phyloP scores from a whole-genome alignment of 257 asterid genomes.

The Solanum pimpinellifolium region DNA sequence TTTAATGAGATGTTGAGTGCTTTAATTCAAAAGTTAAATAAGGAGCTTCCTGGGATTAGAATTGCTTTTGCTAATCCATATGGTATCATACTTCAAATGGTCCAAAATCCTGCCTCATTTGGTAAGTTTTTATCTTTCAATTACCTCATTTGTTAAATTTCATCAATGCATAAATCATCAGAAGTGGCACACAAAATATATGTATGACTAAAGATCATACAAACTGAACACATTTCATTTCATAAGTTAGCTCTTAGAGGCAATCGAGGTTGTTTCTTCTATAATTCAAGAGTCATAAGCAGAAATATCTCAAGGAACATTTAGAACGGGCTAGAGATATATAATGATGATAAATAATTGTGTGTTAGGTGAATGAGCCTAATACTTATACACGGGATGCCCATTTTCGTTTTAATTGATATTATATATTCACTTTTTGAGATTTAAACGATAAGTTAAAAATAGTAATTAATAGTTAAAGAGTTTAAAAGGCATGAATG shows the following conservation, averaged over 20 bases:
- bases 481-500: too few species aligned
- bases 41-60: slow-evolving; percentile 40
- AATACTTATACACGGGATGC: too few species aligned
- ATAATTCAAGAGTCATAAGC: not conserved
- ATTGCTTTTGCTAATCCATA: slow-evolving; percentile 56
- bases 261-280: not conserved
- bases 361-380: not conserved
- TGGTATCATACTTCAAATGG: slow-evolving; percentile 28
- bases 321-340: too few species aligned
- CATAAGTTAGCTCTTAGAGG: not conserved
- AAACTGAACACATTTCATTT: not conserved
- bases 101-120: slow-evolving; percentile 46
- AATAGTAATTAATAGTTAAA: not conserved
- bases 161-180: too few species aligned
- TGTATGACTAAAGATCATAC: too few species aligned
- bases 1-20: slow-evolving; percentile 46
- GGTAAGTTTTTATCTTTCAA: slow-evolving; percentile 27
- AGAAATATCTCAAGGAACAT: too few species aligned
- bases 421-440: not conserved
- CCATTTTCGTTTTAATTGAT: not conserved
- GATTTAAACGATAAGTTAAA: too few species aligned
- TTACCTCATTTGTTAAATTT: too few species aligned
- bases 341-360: too few species aligned
- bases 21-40: slow-evolving; percentile 36
- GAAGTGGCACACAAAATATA: not conserved